These are phyloP conservation scores for Verticillium nonalfalfae DNA, from an alignment of 2,329 filamentous ascomycete species.

Conservation along the genomic window DNA sequence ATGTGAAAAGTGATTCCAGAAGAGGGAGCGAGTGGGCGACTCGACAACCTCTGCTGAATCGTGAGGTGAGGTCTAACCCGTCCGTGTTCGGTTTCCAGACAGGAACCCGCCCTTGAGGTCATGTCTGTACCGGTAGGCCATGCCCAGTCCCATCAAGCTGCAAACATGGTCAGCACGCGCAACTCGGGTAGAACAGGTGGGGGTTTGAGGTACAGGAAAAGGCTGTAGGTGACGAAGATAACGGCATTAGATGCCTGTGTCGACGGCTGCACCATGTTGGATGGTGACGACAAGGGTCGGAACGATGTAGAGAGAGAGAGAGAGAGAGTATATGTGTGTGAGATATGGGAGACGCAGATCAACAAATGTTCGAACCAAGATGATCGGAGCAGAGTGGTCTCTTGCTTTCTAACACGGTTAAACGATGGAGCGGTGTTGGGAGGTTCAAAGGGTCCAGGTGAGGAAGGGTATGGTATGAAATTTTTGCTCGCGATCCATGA, in stretches of 20 bases:
- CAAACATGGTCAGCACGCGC: neutral
- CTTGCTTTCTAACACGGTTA: neutral
- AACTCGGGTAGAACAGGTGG: neutral
- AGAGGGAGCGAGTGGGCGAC: neutral
- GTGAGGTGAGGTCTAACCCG: conserved; percentile 51
- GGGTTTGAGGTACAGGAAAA: conserved; percentile 58
- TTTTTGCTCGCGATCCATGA: neutral
- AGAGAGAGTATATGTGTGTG: neutral
- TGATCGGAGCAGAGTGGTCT: neutral
- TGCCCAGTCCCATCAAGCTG: conserved; percentile 57
- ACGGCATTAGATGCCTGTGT: conserved; percentile 74
- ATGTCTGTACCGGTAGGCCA: conserved; percentile 51
- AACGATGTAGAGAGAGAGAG: neutral
- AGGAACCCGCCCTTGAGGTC: conserved; percentile 68
- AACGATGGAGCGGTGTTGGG: neutral
- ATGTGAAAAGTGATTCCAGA: neutral
- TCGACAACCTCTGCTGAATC: neutral
- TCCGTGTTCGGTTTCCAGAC: conserved; percentile 74
- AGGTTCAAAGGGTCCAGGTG: neutral
- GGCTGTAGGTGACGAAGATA: conserved; percentile 72
- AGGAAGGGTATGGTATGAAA: neutral
- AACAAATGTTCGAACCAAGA: neutral
- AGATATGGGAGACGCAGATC: too few relatives aligned
- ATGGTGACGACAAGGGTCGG: neutral
- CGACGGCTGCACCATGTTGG: conserved; percentile 67